phyloP scores from a whole-genome alignment of 352 stramenopile species.

The Thraustochytrium striatum region DNA sequence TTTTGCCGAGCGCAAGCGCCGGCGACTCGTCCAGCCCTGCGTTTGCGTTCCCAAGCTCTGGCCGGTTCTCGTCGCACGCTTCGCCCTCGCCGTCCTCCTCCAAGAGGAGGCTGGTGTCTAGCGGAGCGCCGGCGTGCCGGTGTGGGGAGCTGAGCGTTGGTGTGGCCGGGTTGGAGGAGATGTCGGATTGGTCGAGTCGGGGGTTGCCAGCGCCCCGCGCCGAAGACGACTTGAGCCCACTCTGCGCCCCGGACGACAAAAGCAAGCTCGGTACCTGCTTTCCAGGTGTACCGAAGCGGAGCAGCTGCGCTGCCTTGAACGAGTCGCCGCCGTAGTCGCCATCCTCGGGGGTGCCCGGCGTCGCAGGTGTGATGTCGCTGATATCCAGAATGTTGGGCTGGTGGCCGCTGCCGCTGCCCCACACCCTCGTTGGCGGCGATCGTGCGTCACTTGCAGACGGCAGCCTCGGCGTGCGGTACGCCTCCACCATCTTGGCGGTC shows the following conservation, averaged over 20 bases:
- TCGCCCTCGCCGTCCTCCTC: neutral
- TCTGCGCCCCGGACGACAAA: neutral
- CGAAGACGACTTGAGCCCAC: no score
- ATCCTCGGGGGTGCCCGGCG: constrained; percentile 14
- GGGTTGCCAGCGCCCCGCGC: neutral
- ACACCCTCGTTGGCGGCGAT: neutral
- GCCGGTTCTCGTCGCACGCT: neutral
- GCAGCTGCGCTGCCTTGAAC: constrained; percentile 10
- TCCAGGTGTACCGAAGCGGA: constrained; percentile 7
- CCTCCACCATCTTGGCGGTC: neutral
- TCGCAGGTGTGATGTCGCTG: constrained; percentile 28
- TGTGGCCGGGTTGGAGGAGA: constrained; percentile 32
- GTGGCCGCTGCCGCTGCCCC: neutral
- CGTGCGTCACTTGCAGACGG: neutral
- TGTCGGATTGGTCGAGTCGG: neutral
- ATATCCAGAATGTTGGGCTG: constrained; percentile 29
- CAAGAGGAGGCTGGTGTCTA: neutral
- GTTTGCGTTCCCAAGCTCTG: no score
- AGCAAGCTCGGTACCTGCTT: constrained; percentile 8
- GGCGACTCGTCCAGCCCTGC: no score
- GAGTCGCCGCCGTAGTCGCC: constrained; percentile 12
- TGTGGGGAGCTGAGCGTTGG: neutral
- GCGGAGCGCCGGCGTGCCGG: neutral
- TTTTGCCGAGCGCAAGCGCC: no score
- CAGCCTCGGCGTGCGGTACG: neutral